Base-by-base conservation (phyloP, 805 yeast genomes). In the Metschnikowia borealis region DNA sequence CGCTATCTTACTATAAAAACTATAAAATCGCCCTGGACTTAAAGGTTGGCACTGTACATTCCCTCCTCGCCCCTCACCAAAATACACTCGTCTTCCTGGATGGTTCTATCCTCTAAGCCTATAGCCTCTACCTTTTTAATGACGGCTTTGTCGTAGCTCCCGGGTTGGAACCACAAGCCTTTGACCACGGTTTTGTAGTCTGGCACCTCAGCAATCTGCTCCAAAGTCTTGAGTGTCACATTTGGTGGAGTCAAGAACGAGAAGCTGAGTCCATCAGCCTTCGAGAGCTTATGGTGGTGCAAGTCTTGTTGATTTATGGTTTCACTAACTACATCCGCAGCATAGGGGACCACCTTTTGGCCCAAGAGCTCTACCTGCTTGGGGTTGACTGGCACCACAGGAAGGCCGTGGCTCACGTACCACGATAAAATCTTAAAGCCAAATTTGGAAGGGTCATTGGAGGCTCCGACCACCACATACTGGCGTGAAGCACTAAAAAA, bases 121-220 rank as follows among this genome's bases (percentile, higher is more conserved):
- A 65, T 63, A 32, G 53, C 60, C 42, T 57, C 62, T n/a, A 78
- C 75, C 33, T 65, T 65, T 0, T 75, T 68, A 15, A 85, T 69
- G 3, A 79, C 80, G 11, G 70, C 74, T 2, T 62, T 60, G 58
- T 85, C 83, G 56, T 79, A 87, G 20, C 89, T 79, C 0, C 95
- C 96, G 0, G 96, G 96, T 61, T 88, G 96, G 56, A 86, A 83
- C 96, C 96, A 89, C 14, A 87, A 68, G 1, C 84, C 82, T 57
- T 77, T 78, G 14, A 85, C 67, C 0, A 67, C 49, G 14, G 60
- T 46, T 31, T 65, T 58, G 50, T 79, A 66, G 14, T 72, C 72
- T 10, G 71, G 64, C 35, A 83, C 60, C 0, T 75, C 62, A 6
- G 73, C 63, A 15, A 75, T 68, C 40, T 66, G 69, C 35, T 62